These are phyloP conservation scores for Xerocomus potaroensis DNA, from an alignment of 768 basidiomycete genomes.

Conservation along the genomic window DNA sequence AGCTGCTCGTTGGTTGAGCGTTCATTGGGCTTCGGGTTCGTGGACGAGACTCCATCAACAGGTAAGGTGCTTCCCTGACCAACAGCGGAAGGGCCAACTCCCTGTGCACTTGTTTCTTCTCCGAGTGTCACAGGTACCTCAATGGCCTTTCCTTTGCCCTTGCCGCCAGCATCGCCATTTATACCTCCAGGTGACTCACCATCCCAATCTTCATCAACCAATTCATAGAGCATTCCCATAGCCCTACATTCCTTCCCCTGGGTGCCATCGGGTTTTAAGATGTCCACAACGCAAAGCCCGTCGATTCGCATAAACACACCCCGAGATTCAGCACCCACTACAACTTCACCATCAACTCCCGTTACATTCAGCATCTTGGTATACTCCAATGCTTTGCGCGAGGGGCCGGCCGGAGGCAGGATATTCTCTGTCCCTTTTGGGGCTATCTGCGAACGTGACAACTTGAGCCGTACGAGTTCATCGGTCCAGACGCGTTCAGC, in stretches of 20 bases:
- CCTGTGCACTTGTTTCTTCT: constrained; percentile 6
- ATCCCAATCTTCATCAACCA: constrained; percentile 73
- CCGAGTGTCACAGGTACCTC: constrained; percentile 14
- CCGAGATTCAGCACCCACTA: constrained; percentile 34
- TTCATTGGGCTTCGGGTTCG: constrained; percentile 12
- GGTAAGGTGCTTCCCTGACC: constrained; percentile 18
- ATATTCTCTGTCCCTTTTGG: constrained; percentile 61
- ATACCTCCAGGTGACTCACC: constrained; percentile 25
- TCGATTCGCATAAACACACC: constrained; percentile 73
- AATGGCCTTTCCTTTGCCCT: constrained; percentile 32
- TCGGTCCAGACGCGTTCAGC: constrained; percentile 84
- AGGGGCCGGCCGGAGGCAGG: constrained; percentile 57
- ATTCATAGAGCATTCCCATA: constrained; percentile 73
- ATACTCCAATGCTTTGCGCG: constrained; percentile 29
- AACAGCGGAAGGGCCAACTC: not conserved
- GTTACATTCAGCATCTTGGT: constrained; percentile 11
- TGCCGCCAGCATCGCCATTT: constrained; percentile 12
- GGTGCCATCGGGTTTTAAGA: constrained; percentile 37
- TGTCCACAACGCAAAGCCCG: constrained; percentile 60
- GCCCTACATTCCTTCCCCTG: constrained; percentile 56
- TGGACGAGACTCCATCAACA: constrained; percentile 9
- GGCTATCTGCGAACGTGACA: constrained; percentile 61
- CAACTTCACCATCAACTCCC: constrained; percentile 4
- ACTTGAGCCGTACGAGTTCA: constrained; percentile 77
- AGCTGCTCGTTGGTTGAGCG: constrained; percentile 29